Evolutionary conservation across 176 grass and related monocot genomes (phyloP), one percentile per base, ranked within the genome.

Genomic region (barley (Hordeum vulgare)): DNA sequence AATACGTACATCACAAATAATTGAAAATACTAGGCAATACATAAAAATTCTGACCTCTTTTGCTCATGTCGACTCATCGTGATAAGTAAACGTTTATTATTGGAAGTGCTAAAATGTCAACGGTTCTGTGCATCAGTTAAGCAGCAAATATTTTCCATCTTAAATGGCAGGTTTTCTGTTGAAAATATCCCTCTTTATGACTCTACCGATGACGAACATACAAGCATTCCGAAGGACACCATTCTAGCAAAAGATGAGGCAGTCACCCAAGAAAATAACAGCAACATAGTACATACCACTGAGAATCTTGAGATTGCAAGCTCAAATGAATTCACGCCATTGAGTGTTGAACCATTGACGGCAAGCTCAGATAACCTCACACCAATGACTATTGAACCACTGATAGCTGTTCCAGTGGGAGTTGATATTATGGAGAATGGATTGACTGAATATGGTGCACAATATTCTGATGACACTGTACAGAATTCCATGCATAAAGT

Each of bases 131-230:
- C 27, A 63, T 11, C 41, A 76, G 20, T 71, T 66, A 71, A 37
- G 29, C 6, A 60, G 2, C 60, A 80, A 82, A 17, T 84, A 53
- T 45, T 82, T 89, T 53, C 61, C 68, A 78, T 80, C 66, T 80
- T 78, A 84, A 69, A 67, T 79, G 26, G 66, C 73, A 99, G 93
- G 79, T 99, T 91, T 84, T 99, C 96, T 80, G 93, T 99, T 89
- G 96, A 99, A 79, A 96, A 99, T 89, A 85, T 99, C 60, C 96
- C 93, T 71, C 89, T 99, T 54, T 99, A 99, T 88, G 96, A 99
- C 90, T 99, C 96, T 81, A 83, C 92, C 56, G 96, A 99, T 75
- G 96, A 99, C 11, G 89, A 87, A 77, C 96, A 84, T 61, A 87
- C 83, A 37, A 94, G 92, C 75, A 74, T 86, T 83, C 87, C 76